Evolutionary conservation across 2,329 filamentous ascomycete species (phyloP), one percentile per base, ranked within the genome.

Genomic region (Aplosporella prunicola): DNA sequence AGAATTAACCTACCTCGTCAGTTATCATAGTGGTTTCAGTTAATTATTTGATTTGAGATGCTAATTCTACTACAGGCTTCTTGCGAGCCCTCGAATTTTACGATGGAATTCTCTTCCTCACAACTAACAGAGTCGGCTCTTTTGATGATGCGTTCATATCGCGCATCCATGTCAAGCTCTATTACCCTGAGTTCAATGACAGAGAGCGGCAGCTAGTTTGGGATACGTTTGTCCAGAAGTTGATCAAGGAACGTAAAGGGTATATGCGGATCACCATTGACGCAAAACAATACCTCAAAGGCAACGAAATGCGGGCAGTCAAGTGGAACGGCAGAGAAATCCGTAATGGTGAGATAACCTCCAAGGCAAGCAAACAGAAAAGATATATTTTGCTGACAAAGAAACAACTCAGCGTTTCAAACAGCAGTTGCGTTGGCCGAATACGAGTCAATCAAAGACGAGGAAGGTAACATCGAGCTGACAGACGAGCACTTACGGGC

Each of bases 21-120:
- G 17, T n/a, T n/a, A n/a, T n/a, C n/a, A n/a, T n/a, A n/a, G n/a
- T 34, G 10, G 15, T n/a, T n/a, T 15, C 28, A 31, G 9, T 9
- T 9, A 9, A 9, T 9, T 31, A 15, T n/a, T n/a, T n/a, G n/a
- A n/a, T n/a, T n/a, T n/a, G n/a, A n/a, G 14, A 33, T 10, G 10
- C 31, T 24, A n/a, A 24, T n/a, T 24, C 8, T 24, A 24, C n/a
- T 8, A 7, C 27, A 34, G 51, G 58, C 5, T 62, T 63, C 39
- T 43, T 63, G 2, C 47, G 56, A 0, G 52, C 49, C 1, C 44
- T 63, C 1, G 60, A 63, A 34, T 63, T 58, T 39, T 64, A 57
- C 35, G 47, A 60, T 17, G 61, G 59, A 1, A 56, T 64, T 18
- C 39, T 64, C 1, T 62, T 65, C 35, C 44, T 64, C 13, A 64